Conservation (phyloP, 2,329 filamentous ascomycete species). For the Ophiostoma fasciatum region DNA sequence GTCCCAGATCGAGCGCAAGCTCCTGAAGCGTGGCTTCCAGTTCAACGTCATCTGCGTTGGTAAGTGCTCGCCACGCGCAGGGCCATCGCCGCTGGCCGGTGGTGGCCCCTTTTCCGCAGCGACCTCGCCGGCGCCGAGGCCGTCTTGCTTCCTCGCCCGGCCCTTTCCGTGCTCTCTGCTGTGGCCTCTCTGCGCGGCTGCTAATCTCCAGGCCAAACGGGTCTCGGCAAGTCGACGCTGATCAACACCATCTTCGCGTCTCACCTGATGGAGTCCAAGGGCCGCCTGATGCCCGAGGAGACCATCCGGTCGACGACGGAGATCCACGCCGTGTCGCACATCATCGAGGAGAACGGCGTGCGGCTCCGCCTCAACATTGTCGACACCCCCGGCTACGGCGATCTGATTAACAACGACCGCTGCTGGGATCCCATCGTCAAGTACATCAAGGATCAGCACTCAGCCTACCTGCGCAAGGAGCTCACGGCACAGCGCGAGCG, state of each 20-base stretch:
- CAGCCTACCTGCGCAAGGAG: constrained; percentile 96
- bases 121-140: background rate
- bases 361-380: constrained; percentile 97
- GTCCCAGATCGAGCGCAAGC: constrained; percentile 97
- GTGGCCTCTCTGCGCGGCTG: constrained; percentile 1
- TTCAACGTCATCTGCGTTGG: constrained; percentile 96
- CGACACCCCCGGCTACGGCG: constrained; percentile 94
- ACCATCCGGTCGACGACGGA: constrained; percentile 90
- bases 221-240: constrained; percentile 94
- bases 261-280: constrained; percentile 98
- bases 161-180: background rate
- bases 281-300: constrained; percentile 83
- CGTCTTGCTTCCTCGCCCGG: too few relatives aligned
- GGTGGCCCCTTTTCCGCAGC: background rate
- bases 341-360: constrained; percentile 98
- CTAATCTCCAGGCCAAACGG: constrained; percentile 65
- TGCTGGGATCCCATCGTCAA: constrained; percentile 99
- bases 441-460: constrained; percentile 99
- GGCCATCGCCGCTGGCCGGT: background rate
- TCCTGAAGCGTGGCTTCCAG: constrained; percentile 98
- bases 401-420: constrained; percentile 98
- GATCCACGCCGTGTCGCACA: constrained; percentile 94
- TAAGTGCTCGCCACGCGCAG: too few relatives aligned
- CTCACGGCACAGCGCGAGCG: constrained; percentile 97
- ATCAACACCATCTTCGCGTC: constrained; percentile 99